Evolutionary conservation across 306 rosid genomes (phyloP), one percentile per base, ranked within the genome.

Genomic region (Sphenostylis stenocarpa): DNA sequence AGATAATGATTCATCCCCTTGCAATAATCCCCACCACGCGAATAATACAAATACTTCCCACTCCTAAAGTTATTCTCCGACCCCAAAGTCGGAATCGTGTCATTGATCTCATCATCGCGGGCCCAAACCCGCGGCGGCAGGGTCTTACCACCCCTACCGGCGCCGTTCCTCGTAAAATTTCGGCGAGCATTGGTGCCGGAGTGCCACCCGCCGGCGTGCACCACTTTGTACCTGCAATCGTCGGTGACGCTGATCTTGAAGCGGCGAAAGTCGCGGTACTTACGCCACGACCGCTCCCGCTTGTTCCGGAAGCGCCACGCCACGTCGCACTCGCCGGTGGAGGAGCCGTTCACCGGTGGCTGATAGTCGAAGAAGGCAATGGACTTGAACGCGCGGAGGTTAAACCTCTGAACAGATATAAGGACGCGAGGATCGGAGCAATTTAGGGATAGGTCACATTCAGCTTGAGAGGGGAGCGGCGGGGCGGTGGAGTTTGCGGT

Each of bases 1-100:
- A 92, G 16, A 77, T 83, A 90, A 38, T 96, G 99, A 68, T 96
- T 96, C 99, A 96, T 96, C 48, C 98, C 99, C 72, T 96, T 96
- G 76, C 99, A 96, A 57, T 96, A 92, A 77, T 92, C 99, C 72
- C 99, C 99, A 51, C 99, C 99, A 14, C 98, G 77, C 1, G 99
- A 90, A 48, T 96, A 96, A 84, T 96, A 96, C 96, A 96, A 87
- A 73, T 96, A 96, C 84, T 55, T 96, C 8, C 97, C 99, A 83
- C 79, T 92, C 86, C 96, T 87, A 52, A 96, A 92, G 49, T 85
- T 86, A 79, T 4, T 87, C 83, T 84, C 91, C 4, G 97, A 88
- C 66, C 97, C 97, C 87, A 92, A 82, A 33, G 21, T 88, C 0
- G 98, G 99, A 56, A 96, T 88, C 1, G 99, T 96, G 80, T 96